Evolutionary conservation across 176 grass and related monocot genomes (phyloP).

Genomic region (Calamus simplicifolius): DNA sequence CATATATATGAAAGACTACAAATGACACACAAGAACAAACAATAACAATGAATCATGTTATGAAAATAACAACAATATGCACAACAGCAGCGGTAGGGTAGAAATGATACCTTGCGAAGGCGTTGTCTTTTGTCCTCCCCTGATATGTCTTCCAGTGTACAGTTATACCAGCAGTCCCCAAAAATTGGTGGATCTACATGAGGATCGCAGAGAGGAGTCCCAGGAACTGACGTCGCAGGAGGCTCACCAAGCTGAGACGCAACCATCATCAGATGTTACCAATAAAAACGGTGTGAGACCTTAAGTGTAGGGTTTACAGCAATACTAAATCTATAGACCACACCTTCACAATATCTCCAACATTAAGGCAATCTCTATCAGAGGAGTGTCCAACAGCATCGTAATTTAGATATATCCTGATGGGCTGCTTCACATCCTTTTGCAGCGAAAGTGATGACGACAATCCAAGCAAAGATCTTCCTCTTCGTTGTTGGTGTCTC

Average conservation of each 20-base stretch:
- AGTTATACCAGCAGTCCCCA: slow-evolving; percentile 98
- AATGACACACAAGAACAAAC: no score
- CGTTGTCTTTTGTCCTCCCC: slow-evolving; percentile 88
- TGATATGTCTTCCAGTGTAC: slow-evolving; percentile 82
- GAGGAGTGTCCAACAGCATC: slow-evolving; percentile 90
- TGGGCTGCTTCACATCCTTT: slow-evolving; percentile 54
- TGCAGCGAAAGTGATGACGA: slow-evolving; percentile 23
- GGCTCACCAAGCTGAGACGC: slow-evolving; percentile 76
- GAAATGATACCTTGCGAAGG: slow-evolving; percentile 76
- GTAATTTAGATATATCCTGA: slow-evolving; percentile 97
- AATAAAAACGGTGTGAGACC: background rate
- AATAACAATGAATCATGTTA: no score
- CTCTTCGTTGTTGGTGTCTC: slow-evolving; percentile 20
- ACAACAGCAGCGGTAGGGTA: slow-evolving; percentile 10
- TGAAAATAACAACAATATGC: no score
- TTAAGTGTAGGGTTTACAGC: background rate
- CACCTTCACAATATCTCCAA: slow-evolving; percentile 83
- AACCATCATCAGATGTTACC: background rate
- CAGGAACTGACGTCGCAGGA: slow-evolving; percentile 36
- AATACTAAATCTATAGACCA: background rate
- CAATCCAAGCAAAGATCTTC: slow-evolving; percentile 51
- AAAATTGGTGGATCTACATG: slow-evolving; percentile 70
- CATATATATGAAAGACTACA: no score
- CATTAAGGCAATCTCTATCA: slow-evolving; percentile 75
- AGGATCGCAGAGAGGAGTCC: slow-evolving; percentile 66